Evolutionary conservation across 345 rosid genomes (phyloP).

Genomic region (Raphanus raphanistrum): DNA sequence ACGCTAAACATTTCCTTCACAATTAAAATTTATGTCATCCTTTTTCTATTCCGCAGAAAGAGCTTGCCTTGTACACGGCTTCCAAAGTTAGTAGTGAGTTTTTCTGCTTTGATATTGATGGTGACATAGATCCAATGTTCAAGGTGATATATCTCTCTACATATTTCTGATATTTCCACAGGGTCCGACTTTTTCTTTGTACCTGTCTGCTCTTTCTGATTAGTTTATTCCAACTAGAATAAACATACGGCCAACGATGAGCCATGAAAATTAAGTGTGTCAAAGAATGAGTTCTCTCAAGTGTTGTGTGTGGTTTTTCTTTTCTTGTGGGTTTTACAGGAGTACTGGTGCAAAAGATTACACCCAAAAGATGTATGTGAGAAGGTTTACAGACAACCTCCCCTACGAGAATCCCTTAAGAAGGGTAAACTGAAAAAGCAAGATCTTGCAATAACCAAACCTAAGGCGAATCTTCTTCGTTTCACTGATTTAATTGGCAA

Average conservation of each 20-base stretch:
- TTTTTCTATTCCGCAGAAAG: conserved; percentile 66
- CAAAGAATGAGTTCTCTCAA: neutral
- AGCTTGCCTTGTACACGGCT: conserved; percentile 93
- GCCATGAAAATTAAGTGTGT: neutral
- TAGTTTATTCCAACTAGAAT: too few species aligned
- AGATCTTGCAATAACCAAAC: conserved; percentile 79
- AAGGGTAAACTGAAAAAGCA: conserved; percentile 87
- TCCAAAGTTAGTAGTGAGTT: conserved; percentile 75
- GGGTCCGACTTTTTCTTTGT: neutral
- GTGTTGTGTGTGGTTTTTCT: neutral
- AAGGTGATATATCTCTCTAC: conserved; percentile 56
- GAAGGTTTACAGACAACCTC: conserved; percentile 93
- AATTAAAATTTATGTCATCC: conserved; percentile 6
- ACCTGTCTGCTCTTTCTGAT: too few species aligned
- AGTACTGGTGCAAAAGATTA: conserved; percentile 96
- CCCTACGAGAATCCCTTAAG: conserved; percentile 76
- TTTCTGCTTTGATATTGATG: conserved; percentile 88
- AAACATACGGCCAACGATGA: too few species aligned
- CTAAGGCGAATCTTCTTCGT: conserved; percentile 62
- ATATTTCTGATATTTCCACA: conserved; percentile 1
- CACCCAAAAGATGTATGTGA: conserved; percentile 96
- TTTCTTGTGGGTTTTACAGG: conserved; percentile 53
- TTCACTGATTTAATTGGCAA: conserved; percentile 89
- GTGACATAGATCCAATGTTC: conserved; percentile 90
- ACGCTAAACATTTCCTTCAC: neutral